Percentiles rank a stretch among this genome's conserved stretches.
These are phyloP conservation scores for Penstemon eatonii DNA, from an alignment of 257 asterid genomes.

Conservation along the genomic window DNA sequence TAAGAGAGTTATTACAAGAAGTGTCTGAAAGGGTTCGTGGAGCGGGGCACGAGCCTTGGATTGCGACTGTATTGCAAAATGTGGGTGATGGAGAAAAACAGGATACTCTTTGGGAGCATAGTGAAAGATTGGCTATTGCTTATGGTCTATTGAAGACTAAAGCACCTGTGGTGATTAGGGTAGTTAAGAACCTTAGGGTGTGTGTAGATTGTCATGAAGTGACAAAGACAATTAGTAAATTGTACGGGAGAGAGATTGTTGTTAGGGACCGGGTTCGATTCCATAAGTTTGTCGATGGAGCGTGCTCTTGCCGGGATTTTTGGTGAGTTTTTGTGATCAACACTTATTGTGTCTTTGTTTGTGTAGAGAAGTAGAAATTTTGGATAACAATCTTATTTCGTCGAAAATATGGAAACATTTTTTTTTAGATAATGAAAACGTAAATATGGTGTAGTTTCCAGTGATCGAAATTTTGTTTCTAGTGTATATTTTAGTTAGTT, in stretches of 20 bases:
- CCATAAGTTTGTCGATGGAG: constrained; percentile 56
- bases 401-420: no score
- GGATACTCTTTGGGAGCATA: constrained; percentile 65
- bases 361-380: no score
- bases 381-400: no score
- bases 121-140: constrained; percentile 69
- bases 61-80: constrained; percentile 48
- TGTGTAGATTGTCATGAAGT: constrained; percentile 73
- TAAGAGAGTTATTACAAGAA: constrained; percentile 38
- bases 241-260: constrained; percentile 61
- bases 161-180: constrained; percentile 49
- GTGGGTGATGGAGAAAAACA: constrained; percentile 54
- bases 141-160: constrained; percentile 64
- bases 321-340: constrained; percentile 39
- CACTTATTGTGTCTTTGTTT: no score
- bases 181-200: constrained; percentile 61
- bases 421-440: no score
- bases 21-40: constrained; percentile 46
- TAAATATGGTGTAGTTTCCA: no score
- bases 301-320: constrained; percentile 63
- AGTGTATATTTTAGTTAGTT: no score
- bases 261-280: constrained; percentile 67
- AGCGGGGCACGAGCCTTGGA: constrained; percentile 65
- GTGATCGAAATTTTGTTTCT: no score
- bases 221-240: constrained; percentile 53